These are phyloP conservation scores for Xylaria sp. DNA, from an alignment of 2,329 filamentous ascomycete genomes.

Conservation along the genomic window DNA sequence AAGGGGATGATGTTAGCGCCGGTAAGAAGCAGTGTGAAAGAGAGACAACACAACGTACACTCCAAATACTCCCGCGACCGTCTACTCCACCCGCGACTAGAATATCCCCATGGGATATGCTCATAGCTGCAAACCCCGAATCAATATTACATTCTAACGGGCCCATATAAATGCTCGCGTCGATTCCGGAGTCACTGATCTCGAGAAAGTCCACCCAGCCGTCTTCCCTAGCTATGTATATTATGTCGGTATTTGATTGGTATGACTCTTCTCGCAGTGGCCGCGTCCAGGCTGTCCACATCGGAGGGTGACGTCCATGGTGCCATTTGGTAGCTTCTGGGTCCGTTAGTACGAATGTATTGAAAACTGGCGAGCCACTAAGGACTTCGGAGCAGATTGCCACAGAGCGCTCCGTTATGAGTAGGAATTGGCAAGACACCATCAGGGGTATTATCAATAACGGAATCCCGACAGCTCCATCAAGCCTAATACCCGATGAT, in stretches of 20 bases:
- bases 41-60: conserved; percentile 58
- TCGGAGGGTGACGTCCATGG: conserved; percentile 60
- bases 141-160: conserved; percentile 79
- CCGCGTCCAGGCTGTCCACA: conserved; percentile 88
- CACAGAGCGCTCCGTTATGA: conserved; percentile 71
- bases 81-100: conserved; percentile 82
- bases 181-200: conserved; percentile 67
- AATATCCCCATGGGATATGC: conserved; percentile 76
- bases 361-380: conserved; percentile 60
- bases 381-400: conserved; percentile 66
- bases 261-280: conserved; percentile 74
- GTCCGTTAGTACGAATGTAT: conserved; percentile 55
- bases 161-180: conserved; percentile 68
- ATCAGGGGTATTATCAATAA: conserved; percentile 77
- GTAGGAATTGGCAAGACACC: conserved; percentile 75
- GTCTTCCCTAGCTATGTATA: conserved; percentile 90
- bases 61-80: conserved; percentile 80
- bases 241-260: conserved; percentile 74
- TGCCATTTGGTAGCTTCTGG: conserved; percentile 57
- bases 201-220: conserved; percentile 80
- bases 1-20: conserved; percentile 6
- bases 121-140: conserved; percentile 82
- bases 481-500: conserved; percentile 61
- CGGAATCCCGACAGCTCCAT: conserved; percentile 67
- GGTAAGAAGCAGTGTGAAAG: conserved; percentile 9